Base-by-base conservation (phyloP, 2,329 filamentous ascomycete species). In the Aspergillus tamarii region DNA sequence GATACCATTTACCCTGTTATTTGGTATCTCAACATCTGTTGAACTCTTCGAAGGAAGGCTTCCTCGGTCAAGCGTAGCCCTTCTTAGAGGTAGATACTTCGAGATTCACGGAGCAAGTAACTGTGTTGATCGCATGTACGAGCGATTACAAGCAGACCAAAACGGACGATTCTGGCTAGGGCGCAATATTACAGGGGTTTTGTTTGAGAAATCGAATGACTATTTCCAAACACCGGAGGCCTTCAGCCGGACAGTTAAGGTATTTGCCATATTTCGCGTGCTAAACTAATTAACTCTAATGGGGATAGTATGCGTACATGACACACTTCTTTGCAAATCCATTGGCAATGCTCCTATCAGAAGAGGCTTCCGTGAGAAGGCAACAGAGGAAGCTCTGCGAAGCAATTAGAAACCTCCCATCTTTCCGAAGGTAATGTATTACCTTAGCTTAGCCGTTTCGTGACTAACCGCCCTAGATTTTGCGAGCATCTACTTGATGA, bases 301-400 rank as follows among this genome's bases (percentile, higher is more conserved):
- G 59, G 26, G 14, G 62, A 4, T 74, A 87, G 79, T 89, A 89
- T 73, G 82, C 84, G 1, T 87, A 86, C 69, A 88, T 89, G 87
- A 85, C 85, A 10, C 85, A 87, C 67, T 88, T 87, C 72, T 89
- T 87, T 66, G 86, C 87, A 30, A 89, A 88, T 69, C 82, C 84
- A 8, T 73, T 88, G 2, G 84, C 83, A 39, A 72, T 85, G 4
- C 80, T 89, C 53, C 73, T 88, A n/a, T 72, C 72, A 52, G 61
- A 70, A 9, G 58, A 69, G 11, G 28, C 55, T 21, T 45, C 65
- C 10, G 68, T 73, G 2, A 57, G 76, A 1, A 66, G 72, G 14
- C 54, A 82, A 70, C 59, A 72, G 66, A 64, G 64, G 8, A 80
- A 84, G 46, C 79, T 85, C 21, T 83, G 84, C 55, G 82, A 87